Evolutionary conservation across 2,329 filamentous ascomycete genomes (phyloP).

Genomic region (Cladophialophora yegresii): DNA sequence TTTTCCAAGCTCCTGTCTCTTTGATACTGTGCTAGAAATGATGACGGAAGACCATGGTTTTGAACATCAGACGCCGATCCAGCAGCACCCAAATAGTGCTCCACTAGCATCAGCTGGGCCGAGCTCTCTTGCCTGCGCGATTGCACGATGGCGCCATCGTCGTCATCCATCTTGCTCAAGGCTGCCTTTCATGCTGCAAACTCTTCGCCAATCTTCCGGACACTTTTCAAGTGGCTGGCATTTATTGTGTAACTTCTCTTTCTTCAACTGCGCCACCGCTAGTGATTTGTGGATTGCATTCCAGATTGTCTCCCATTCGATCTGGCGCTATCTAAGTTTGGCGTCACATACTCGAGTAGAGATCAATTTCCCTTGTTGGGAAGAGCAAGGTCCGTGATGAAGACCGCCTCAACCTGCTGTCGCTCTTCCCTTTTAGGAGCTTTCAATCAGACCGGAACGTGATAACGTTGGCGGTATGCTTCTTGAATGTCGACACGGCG

Average conservation of each 20-base stretch:
- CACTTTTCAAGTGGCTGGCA: neutral
- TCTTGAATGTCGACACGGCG: neutral
- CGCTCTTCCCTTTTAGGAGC: neutral
- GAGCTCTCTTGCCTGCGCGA: neutral
- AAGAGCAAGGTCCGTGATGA: neutral
- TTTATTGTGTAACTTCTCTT: neutral
- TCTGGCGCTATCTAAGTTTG: neutral
- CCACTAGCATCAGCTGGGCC: neutral
- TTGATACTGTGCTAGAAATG: neutral
- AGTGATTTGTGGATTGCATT: neutral
- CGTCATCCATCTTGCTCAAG: neutral
- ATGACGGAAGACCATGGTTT: neutral
- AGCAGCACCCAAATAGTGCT: too few species aligned
- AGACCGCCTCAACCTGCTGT: neutral
- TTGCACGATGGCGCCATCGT: neutral
- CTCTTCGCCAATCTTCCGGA: neutral
- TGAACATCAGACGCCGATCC: neutral
- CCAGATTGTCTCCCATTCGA: neutral
- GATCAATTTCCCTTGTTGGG: neutral
- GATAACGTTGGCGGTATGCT: neutral
- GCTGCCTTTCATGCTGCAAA: neutral
- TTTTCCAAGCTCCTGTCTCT: neutral
- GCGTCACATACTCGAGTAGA: neutral
- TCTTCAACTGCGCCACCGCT: neutral
- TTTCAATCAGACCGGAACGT: neutral